Evolutionary conservation across 768 basidiomycete species (phyloP).

Genomic region (Podaxis sp.): DNA sequence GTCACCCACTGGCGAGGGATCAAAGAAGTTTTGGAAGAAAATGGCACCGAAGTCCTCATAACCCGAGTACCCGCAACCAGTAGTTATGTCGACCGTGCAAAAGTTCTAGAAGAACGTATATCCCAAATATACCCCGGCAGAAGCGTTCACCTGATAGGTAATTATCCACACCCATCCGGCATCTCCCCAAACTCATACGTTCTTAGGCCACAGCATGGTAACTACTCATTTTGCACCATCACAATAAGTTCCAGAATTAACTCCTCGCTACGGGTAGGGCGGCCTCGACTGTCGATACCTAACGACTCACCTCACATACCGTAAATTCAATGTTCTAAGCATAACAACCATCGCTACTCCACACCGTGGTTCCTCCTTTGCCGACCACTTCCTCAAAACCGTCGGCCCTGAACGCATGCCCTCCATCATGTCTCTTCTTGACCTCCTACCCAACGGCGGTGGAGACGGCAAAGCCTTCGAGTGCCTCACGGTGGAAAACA

Average conservation of each 20-base stretch:
- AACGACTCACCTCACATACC: constrained; percentile 71
- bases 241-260: background rate
- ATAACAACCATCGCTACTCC: constrained; percentile 95
- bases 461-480: constrained; percentile 96
- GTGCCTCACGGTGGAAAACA: constrained; percentile 78
- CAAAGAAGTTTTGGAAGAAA: constrained; percentile 85
- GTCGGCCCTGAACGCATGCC: constrained; percentile 70
- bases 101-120: constrained; percentile 83
- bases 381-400: constrained; percentile 82
- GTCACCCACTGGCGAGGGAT: constrained; percentile 98
- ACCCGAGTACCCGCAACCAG: constrained; percentile 94
- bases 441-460: constrained; percentile 86
- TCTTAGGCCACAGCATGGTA: constrained; percentile 76
- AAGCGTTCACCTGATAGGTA: constrained; percentile 85
- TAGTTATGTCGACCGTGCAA: constrained; percentile 84
- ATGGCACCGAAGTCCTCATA: constrained; percentile 87
- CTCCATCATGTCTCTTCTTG: constrained; percentile 70
- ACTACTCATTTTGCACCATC: constrained; percentile 14
- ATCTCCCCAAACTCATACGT: background rate
- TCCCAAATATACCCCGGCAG: constrained; percentile 78
- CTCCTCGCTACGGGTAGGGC: constrained; percentile 42
- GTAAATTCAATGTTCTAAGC: constrained; percentile 78
- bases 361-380: constrained; percentile 91
- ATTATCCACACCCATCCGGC: constrained; percentile 16
- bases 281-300: constrained; percentile 94